Evolutionary conservation across 1,284 basidiomycete genomes (phyloP).

Genomic region (Peniophora sp.): DNA sequence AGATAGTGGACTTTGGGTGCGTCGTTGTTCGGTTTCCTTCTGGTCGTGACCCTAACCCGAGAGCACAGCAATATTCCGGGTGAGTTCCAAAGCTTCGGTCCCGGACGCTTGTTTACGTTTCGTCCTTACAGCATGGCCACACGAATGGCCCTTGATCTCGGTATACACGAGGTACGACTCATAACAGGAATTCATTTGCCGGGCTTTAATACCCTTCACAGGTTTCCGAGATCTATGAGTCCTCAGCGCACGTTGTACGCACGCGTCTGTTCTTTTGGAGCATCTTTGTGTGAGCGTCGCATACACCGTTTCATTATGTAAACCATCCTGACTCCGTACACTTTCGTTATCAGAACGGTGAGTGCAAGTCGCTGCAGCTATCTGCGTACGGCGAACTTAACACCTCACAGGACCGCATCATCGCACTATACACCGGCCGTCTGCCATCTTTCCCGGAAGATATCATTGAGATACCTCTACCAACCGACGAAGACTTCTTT

Average conservation of each 20-base stretch:
- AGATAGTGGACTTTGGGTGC: constrained; percentile 29
- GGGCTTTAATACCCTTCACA: constrained; percentile 2
- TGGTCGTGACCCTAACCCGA: not conserved
- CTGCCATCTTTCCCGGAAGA: constrained; percentile 29
- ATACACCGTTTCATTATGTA: not conserved
- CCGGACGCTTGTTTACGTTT: too few species aligned
- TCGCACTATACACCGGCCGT: constrained; percentile 25
- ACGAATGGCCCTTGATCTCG: constrained; percentile 32
- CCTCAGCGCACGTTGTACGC: constrained; percentile 25
- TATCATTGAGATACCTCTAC: constrained; percentile 31
- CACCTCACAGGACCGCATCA: constrained; percentile 23
- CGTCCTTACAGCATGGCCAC: constrained; percentile 25
- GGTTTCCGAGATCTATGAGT: constrained; percentile 29
- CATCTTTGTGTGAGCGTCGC: constrained; percentile 23
- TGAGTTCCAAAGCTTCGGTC: not conserved
- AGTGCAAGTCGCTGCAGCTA: not conserved
- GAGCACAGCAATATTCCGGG: constrained; percentile 16
- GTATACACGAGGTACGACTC: constrained; percentile 25
- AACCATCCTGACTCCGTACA: not conserved
- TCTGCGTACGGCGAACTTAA: not conserved
- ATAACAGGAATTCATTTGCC: too few species aligned
- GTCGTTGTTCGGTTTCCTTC: not conserved
- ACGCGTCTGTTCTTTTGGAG: constrained; percentile 30
- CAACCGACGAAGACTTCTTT: constrained; percentile 28
- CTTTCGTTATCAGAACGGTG: not conserved